phyloP scores from a whole-genome alignment of 2,329 filamentous ascomycete genomes.

The Verticillium dahliae region DNA sequence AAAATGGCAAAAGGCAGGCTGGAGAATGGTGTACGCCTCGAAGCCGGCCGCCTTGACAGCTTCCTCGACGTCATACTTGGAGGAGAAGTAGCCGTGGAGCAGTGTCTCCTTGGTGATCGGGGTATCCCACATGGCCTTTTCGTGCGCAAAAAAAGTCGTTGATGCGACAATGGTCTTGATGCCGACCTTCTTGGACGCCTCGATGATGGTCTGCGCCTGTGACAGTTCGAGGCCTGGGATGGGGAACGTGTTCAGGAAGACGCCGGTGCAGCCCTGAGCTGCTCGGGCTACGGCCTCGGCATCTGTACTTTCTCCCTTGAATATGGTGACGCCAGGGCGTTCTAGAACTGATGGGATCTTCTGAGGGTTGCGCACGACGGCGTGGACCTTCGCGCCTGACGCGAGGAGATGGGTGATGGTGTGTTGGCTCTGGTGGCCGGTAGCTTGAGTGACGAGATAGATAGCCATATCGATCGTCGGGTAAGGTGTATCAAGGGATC shows the following conservation, averaged over 20 bases:
- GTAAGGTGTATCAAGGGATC: too few relatives aligned
- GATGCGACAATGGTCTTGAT: constrained; percentile 19
- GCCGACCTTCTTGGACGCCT: constrained; percentile 23
- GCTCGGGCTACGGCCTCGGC: constrained; percentile 21
- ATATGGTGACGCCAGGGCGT: constrained; percentile 20
- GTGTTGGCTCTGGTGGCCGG: constrained; percentile 23
- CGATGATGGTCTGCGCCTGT: constrained; percentile 23
- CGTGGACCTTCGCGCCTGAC: constrained; percentile 26
- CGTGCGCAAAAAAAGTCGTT: constrained; percentile 15
- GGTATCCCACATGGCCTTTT: constrained; percentile 17
- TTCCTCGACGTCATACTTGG: constrained; percentile 29
- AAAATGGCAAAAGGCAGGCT: constrained; percentile 20
- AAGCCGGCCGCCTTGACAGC: constrained; percentile 20
- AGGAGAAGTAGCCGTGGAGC: constrained; percentile 24
- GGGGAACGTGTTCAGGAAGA: constrained; percentile 19
- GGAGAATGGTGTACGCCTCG: constrained; percentile 24
- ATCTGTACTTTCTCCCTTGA: constrained; percentile 26
- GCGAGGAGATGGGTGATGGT: constrained; percentile 23
- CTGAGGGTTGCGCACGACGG: constrained; percentile 25
- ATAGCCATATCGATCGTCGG: constrained; percentile 17
- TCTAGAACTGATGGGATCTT: constrained; percentile 19
- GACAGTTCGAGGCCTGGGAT: constrained; percentile 18
- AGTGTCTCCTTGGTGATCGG: constrained; percentile 1
- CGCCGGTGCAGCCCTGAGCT: constrained; percentile 24
- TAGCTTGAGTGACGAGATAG: constrained; percentile 27